A percentile compares a stretch with the other conserved stretches of the same genome.
phyloP scores from a whole-genome alignment of 108 stramenopile genomes.

The Nitzschia sp. region DNA sequence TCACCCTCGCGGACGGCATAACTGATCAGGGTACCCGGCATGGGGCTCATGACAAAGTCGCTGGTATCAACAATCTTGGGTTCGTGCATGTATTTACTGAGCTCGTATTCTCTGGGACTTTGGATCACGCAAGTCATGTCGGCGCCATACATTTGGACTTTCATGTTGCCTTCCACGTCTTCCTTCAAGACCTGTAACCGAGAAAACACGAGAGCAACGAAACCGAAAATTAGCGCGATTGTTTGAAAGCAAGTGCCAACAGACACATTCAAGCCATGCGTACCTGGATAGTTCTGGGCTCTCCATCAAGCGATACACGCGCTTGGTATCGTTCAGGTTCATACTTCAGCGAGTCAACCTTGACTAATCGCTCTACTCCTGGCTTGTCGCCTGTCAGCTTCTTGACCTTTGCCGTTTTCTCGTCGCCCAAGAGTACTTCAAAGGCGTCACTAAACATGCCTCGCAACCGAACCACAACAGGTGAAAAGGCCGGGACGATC shows the following conservation, averaged over 20 bases:
- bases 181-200: constrained; percentile 45
- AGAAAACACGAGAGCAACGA: constrained; percentile 8
- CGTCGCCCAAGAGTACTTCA: constrained; percentile 38
- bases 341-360: constrained; percentile 38
- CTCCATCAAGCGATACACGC: constrained; percentile 49
- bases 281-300: constrained; percentile 57
- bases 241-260: not conserved
- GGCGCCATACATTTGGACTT: constrained; percentile 65
- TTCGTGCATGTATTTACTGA: constrained; percentile 77
- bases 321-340: constrained; percentile 49
- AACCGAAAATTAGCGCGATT: not conserved
- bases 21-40: constrained; percentile 93
- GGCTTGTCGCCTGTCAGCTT: constrained; percentile 17
- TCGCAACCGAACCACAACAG: constrained; percentile 67
- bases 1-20: constrained; percentile 84
- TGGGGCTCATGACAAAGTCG: constrained; percentile 83
- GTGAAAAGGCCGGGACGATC: constrained; percentile 27
- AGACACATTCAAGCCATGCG: not conserved
- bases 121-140: constrained; percentile 69
- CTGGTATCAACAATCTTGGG: constrained; percentile 73
- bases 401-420: constrained; percentile 11
- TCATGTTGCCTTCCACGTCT: constrained; percentile 36
- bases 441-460: constrained; percentile 68
- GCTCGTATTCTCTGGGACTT: constrained; percentile 76
- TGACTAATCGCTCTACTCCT: constrained; percentile 12